These are phyloP conservation scores for Rhodotorula diobovata DNA, from an alignment of 768 basidiomycete genomes.

Conservation along the genomic window DNA sequence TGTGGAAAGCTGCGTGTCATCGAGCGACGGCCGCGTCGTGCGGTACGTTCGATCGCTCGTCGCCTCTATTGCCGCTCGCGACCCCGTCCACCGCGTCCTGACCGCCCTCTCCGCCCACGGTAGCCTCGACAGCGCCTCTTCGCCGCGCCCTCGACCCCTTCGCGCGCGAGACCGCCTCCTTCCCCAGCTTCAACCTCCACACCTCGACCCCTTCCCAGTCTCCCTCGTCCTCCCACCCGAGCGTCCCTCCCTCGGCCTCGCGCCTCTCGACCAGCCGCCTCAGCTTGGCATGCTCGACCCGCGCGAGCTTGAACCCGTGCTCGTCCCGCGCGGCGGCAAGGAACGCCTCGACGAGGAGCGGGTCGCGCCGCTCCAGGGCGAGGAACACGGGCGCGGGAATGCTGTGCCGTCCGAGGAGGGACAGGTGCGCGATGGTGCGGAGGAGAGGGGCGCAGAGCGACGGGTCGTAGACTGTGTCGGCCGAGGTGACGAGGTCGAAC, in stretches of 20 bases:
- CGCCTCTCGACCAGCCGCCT: constrained; percentile 55
- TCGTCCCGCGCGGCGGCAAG: constrained; percentile 55
- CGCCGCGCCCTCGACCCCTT: no score
- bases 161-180: not conserved
- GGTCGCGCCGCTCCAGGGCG: constrained; percentile 74
- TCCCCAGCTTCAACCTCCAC: constrained; percentile 56
- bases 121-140: no score
- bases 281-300: constrained; percentile 60
- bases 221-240: constrained; percentile 57
- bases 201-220: constrained; percentile 54
- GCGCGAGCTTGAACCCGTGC: constrained; percentile 60
- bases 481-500: constrained; percentile 72
- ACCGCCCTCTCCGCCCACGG: no score
- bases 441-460: constrained; percentile 66
- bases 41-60: no score
- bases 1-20: no score
- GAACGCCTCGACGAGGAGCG: constrained; percentile 58
- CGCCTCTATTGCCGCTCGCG: no score
- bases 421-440: constrained; percentile 57
- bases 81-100: no score
- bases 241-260: constrained; percentile 50
- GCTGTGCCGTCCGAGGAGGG: constrained; percentile 39
- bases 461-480: constrained; percentile 72
- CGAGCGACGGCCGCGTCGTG: no score
- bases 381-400: constrained; percentile 57